phyloP scores from a whole-genome alignment of 306 rosid genomes.

The Rubus parviflorus region DNA sequence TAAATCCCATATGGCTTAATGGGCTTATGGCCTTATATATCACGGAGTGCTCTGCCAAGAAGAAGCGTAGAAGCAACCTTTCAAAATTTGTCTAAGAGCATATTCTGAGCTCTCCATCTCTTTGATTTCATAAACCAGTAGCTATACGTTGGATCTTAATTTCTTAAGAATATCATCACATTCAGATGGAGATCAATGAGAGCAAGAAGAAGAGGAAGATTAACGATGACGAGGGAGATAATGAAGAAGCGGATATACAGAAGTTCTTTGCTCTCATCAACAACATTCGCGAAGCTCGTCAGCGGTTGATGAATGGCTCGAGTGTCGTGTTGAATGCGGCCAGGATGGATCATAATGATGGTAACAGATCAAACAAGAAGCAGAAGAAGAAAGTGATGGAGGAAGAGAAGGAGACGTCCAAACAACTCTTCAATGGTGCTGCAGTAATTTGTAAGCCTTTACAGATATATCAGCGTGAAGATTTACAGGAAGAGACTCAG shows the following conservation, averaged over 20 bases:
- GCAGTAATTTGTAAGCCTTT: constrained; percentile 55
- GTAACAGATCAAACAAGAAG: constrained; percentile 7
- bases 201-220: constrained; percentile 45
- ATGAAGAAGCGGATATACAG: constrained; percentile 51
- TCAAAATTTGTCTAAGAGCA: neutral
- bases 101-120: neutral
- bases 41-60: neutral
- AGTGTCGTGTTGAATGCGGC: neutral
- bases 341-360: neutral
- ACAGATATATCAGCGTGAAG: constrained; percentile 34
- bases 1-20: neutral
- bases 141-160: too few species aligned
- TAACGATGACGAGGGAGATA: constrained; percentile 16
- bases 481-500: constrained; percentile 41
- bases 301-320: constrained; percentile 29
- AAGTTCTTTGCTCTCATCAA: constrained; percentile 47
- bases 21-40: neutral
- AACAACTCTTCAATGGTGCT: neutral
- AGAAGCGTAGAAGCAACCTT: constrained; percentile 2
- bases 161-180: too few species aligned
- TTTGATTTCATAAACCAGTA: too few species aligned
- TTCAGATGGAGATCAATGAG: neutral
- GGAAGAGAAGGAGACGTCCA: neutral
- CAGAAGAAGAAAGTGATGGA: neutral
- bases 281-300: constrained; percentile 52